These are phyloP conservation scores for Colletotrichum spaethianum DNA, from an alignment of 2,329 filamentous ascomycete genomes.

Conservation along the genomic window DNA sequence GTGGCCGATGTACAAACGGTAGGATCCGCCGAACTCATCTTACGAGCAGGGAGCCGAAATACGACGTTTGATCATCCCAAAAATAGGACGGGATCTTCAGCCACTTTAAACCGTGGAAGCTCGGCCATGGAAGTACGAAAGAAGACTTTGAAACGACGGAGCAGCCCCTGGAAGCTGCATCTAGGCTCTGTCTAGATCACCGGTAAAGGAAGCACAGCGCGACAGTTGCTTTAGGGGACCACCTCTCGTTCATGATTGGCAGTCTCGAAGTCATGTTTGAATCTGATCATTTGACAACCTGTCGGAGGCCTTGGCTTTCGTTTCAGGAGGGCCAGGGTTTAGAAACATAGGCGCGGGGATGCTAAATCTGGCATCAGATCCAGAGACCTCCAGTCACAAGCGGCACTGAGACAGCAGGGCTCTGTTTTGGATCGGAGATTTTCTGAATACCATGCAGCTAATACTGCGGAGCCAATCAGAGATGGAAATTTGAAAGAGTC, in stretches of 20 bases:
- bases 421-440: conserved; percentile 36
- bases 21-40: conserved; percentile 4
- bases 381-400: conserved; percentile 26
- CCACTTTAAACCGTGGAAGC: conserved; percentile 16
- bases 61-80: conserved; percentile 23
- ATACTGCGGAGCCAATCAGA: conserved; percentile 12
- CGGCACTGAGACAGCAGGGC: conserved; percentile 9
- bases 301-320: conserved; percentile 13
- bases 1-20: background rate
- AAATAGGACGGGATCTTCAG: conserved; percentile 32
- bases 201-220: conserved; percentile 15
- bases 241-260: conserved; percentile 7
- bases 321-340: conserved; percentile 35
- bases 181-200: conserved; percentile 30
- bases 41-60: conserved; percentile 10
- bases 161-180: conserved; percentile 15
- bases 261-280: conserved; percentile 9
- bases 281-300: conserved; percentile 21
- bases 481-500: background rate
- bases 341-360: conserved; percentile 14
- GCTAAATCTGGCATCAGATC: conserved; percentile 32
- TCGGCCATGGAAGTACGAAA: conserved; percentile 12
- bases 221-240: background rate
- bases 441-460: conserved; percentile 24
- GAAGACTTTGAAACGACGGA: conserved; percentile 35